Evolutionary conservation across 129 eudicot species (phyloP).

Genomic region (Solidago caesia): DNA sequence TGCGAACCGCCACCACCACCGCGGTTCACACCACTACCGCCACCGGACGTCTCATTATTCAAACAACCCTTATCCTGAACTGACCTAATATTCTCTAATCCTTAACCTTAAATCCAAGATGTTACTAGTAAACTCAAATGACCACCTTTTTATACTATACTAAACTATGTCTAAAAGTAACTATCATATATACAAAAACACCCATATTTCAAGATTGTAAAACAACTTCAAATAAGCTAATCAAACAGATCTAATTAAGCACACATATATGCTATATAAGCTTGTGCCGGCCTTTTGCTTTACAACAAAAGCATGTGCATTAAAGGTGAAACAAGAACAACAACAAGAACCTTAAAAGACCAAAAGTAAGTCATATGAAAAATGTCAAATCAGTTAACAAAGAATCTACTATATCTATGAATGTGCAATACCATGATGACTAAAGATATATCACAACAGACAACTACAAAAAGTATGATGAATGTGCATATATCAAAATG

Average conservation of each 20-base stretch:
- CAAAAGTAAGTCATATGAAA: constrained; percentile 2
- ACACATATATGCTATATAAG: background rate
- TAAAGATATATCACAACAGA: background rate
- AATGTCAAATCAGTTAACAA: too few relatives aligned
- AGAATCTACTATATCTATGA: too few relatives aligned
- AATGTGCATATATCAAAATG: constrained; percentile 8
- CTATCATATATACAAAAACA: background rate
- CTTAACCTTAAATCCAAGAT: background rate
- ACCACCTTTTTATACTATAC: background rate
- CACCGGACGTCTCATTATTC: constrained; percentile 36
- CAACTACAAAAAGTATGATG: constrained; percentile 4
- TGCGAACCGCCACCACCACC: constrained; percentile 18
- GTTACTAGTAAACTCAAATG: constrained; percentile 1
- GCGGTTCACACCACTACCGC: constrained; percentile 33
- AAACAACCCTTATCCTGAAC: constrained; percentile 76
- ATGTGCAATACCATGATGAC: too few relatives aligned
- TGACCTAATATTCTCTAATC: constrained; percentile 60
- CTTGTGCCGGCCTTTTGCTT: constrained; percentile 4
- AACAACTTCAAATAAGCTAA: constrained; percentile 3
- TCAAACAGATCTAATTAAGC: constrained; percentile 19
- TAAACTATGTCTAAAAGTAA: constrained; percentile 5
- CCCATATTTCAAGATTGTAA: constrained; percentile 16
- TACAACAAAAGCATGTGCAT: constrained; percentile 12
- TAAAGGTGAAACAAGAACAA: background rate
- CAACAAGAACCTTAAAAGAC: constrained; percentile 8